Conservation (phyloP, 2,329 filamentous ascomycete genomes). For the Bipolaris oryzae region DNA sequence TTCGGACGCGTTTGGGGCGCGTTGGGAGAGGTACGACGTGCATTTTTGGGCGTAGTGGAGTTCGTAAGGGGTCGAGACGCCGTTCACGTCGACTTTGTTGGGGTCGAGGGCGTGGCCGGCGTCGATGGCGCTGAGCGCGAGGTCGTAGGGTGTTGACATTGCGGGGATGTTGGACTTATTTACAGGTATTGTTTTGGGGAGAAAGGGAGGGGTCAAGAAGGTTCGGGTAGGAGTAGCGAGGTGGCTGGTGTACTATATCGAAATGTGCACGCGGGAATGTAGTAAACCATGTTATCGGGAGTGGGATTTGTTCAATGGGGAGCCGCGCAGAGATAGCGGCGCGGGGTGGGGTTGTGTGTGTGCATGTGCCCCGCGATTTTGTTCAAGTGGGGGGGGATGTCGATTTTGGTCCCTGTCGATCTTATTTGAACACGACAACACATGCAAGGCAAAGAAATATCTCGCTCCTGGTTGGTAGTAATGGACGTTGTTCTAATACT, state of each 20-base stretch:
- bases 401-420: slow-evolving; percentile 8
- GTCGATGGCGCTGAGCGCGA: slow-evolving; percentile 72
- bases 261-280: background rate
- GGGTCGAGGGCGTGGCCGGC: slow-evolving; percentile 73
- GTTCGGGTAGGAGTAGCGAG: background rate
- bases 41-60: slow-evolving; percentile 82
- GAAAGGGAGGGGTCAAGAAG: background rate
- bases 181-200: too few species aligned
- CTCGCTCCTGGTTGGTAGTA: too few species aligned
- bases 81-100: slow-evolving; percentile 56
- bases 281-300: slow-evolving; percentile 18
- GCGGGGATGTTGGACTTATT: too few species aligned
- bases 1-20: slow-evolving; percentile 67
- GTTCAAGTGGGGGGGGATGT: slow-evolving; percentile 15
- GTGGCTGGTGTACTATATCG: background rate
- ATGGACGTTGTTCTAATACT: too few species aligned
- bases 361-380: slow-evolving; percentile 19
- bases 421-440: background rate
- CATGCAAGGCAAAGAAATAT: too few species aligned
- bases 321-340: slow-evolving; percentile 17
- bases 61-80: slow-evolving; percentile 69
- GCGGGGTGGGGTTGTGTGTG: background rate
- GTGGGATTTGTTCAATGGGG: slow-evolving; percentile 15
- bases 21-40: slow-evolving; percentile 71
- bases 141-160: slow-evolving; percentile 37